Evolutionary conservation across 2,329 filamentous ascomycete species (phyloP).

Genomic region (Hypoxylon sp.): DNA sequence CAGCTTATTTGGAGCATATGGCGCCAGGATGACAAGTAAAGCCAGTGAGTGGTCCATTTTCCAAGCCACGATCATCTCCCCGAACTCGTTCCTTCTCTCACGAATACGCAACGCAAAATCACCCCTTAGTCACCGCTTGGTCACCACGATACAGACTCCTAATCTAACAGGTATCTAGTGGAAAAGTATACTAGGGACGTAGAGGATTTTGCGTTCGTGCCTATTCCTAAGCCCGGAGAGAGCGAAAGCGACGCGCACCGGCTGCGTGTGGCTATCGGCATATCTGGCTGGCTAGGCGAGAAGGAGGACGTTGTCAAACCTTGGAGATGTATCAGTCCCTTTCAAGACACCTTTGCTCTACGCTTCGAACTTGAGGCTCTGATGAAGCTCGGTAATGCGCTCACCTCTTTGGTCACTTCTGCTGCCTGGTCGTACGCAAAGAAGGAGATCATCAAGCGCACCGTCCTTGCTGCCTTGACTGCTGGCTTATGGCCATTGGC

Average conservation of each 20-base stretch:
- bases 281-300: constrained; percentile 82
- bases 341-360: constrained; percentile 81
- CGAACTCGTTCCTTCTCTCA: neutral
- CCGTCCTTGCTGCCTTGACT: constrained; percentile 63
- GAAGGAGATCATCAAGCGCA: constrained; percentile 57
- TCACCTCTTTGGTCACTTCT: constrained; percentile 80
- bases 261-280: constrained; percentile 79
- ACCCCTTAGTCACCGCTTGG: too few species aligned
- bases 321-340: constrained; percentile 76
- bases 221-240: constrained; percentile 62
- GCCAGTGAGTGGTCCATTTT: constrained; percentile 57
- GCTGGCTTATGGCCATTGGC: constrained; percentile 69
- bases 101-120: neutral
- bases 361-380: constrained; percentile 84
- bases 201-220: constrained; percentile 87
- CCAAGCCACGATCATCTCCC: neutral
- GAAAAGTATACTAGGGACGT: constrained; percentile 86
- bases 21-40: constrained; percentile 79
- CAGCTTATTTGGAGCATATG: constrained; percentile 87
- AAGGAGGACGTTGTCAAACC: constrained; percentile 75
- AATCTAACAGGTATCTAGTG: constrained; percentile 52
- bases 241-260: constrained; percentile 63
- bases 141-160: neutral
- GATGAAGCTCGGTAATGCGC: constrained; percentile 77
- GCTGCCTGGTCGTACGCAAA: constrained; percentile 81